A percentile compares a stretch with the other conserved stretches of the same genome.
Evolutionary conservation across 305 asterid genomes (phyloP).

Genomic region (Fraxinus velutina): DNA sequence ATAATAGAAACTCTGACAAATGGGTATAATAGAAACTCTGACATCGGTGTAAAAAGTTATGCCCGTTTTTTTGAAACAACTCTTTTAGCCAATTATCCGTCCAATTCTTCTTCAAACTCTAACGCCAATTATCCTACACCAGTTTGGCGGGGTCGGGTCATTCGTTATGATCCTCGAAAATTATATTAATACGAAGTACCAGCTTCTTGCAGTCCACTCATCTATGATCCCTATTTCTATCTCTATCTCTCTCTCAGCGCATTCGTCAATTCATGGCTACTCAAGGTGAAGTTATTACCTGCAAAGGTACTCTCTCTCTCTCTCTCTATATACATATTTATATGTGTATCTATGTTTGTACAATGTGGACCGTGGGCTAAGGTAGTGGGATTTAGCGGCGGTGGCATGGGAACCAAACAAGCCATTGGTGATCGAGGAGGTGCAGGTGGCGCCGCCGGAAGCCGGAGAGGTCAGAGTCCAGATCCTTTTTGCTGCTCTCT

Average conservation of each 20-base stretch:
- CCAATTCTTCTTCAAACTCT: no score
- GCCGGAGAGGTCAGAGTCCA: constrained; percentile 88
- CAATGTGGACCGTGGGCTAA: constrained; percentile 11
- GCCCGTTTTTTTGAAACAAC: no score
- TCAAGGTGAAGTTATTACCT: constrained; percentile 88
- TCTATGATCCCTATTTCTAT: not conserved
- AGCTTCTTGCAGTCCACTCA: not conserved
- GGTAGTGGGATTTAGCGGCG: constrained; percentile 52
- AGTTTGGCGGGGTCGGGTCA: not conserved
- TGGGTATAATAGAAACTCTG: no score
- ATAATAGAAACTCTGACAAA: no score
- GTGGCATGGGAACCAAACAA: constrained; percentile 99
- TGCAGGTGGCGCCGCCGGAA: constrained; percentile 97
- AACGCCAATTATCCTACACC: no score
- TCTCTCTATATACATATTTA: not conserved
- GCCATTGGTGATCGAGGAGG: constrained; percentile 94
- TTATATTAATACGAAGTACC: not conserved
- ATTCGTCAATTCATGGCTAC: constrained; percentile 52
- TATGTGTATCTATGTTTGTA: not conserved
- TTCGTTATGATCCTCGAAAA: not conserved
- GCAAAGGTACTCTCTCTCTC: constrained; percentile 64
- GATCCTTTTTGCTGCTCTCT: constrained; percentile 82
- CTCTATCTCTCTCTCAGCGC: not conserved
- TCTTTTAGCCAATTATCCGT: no score
- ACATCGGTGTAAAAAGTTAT: no score